A percentile compares a stretch with the other conserved stretches of the same genome.
These are phyloP conservation scores for Turnera subulata DNA, from an alignment of 345 rosid species.

Conservation along the genomic window DNA sequence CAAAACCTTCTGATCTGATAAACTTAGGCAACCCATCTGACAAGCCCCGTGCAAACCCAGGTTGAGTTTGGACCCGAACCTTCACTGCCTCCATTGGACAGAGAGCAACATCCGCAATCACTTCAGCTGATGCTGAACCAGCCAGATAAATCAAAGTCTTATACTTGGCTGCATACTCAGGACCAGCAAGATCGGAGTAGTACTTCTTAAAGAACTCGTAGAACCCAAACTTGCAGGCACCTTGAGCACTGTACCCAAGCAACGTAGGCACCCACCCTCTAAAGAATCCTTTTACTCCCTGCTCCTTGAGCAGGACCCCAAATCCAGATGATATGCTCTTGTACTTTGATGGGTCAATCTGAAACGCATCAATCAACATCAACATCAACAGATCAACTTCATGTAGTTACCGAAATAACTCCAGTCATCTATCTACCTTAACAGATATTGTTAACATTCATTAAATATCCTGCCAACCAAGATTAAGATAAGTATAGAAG, in stretches of 20 bases:
- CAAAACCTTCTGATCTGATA: constrained; percentile 63
- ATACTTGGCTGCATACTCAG: constrained; percentile 76
- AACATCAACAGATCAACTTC: no score
- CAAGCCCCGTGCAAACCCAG: constrained; percentile 90
- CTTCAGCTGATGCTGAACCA: constrained; percentile 90
- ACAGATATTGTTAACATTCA: no score
- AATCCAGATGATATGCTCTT: constrained; percentile 72
- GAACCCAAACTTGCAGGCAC: constrained; percentile 87
- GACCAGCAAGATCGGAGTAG: constrained; percentile 91
- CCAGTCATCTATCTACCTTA: no score
- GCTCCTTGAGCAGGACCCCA: constrained; percentile 73
- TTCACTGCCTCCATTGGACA: constrained; percentile 97
- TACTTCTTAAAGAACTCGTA: constrained; percentile 91
- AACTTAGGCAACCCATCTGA: constrained; percentile 90
- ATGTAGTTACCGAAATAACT: no score
- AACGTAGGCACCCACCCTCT: constrained; percentile 94
- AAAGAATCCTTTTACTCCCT: constrained; percentile 74
- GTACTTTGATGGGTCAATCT: constrained; percentile 91
- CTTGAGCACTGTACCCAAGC: constrained; percentile 91
- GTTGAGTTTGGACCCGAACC: constrained; percentile 94
- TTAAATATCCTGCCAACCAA: no score
- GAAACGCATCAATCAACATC: constrained; percentile 15
- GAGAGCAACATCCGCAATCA: constrained; percentile 86
- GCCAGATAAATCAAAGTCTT: constrained; percentile 90
- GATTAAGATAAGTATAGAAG: no score